Conservation (phyloP, 345 rosid species). For the Eutrema heterophyllum region DNA sequence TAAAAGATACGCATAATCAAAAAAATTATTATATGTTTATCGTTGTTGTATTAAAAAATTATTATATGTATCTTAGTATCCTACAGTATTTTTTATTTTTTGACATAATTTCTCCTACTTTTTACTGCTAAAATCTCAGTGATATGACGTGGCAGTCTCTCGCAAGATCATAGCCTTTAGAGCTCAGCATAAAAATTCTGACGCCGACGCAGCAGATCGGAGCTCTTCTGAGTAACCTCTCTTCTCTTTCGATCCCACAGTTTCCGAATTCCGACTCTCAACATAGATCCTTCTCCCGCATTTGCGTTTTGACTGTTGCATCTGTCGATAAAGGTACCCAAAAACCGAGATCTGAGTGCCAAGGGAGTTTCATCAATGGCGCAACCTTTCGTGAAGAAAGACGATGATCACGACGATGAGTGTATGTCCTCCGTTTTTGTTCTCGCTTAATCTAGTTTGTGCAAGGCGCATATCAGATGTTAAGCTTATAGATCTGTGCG, state of each 20-base stretch:
- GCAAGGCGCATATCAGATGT: constrained; percentile 30
- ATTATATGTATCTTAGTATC: too few species aligned
- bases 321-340: not conserved
- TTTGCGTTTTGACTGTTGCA: constrained; percentile 23
- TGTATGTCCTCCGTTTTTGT: constrained; percentile 34
- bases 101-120: not conserved
- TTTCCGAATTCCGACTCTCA: not conserved
- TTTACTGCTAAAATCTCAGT: not conserved
- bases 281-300: constrained; percentile 6
- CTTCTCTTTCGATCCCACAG: constrained; percentile 9
- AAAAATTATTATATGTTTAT: too few species aligned
- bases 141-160: constrained; percentile 8
- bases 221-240: not conserved
- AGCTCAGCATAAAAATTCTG: not conserved
- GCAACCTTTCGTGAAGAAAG: constrained; percentile 91
- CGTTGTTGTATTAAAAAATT: too few species aligned
- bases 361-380: constrained; percentile 61
- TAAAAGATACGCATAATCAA: not conserved
- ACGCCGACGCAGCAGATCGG: constrained; percentile 16
- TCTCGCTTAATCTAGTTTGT: not conserved
- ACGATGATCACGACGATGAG: constrained; percentile 98
- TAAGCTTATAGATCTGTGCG: constrained; percentile 47
- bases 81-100: too few species aligned
- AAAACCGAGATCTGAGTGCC: constrained; percentile 19
- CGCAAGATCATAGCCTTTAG: not conserved